Conservation (phyloP, 192 early-diverging fungal species). For the Backusella circina region DNA sequence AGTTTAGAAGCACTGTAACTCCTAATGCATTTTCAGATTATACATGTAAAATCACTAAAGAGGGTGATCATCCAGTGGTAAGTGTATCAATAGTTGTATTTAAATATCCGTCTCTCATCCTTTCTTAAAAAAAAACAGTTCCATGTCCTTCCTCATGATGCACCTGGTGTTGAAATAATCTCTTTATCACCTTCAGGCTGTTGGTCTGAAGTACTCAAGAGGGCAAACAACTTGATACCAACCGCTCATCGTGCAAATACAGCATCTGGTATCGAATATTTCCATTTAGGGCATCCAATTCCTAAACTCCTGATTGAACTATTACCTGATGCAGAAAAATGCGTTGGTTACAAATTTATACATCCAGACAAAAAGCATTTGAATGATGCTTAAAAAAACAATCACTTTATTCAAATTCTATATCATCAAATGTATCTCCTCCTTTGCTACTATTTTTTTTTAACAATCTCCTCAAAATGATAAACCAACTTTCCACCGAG, state of each 20-base stretch:
- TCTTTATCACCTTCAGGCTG: neutral
- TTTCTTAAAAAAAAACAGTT: neutral
- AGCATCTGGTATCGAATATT: neutral
- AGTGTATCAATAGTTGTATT: neutral
- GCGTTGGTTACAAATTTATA: neutral
- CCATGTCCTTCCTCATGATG: neutral
- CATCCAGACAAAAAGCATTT: neutral
- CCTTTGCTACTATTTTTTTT: neutral
- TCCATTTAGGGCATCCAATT: neutral
- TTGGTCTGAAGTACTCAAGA: neutral
- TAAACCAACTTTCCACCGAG: neutral
- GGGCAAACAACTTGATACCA: neutral
- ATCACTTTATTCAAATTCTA: neutral
- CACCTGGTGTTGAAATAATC: neutral
- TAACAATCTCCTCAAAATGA: neutral
- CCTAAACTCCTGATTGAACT: neutral
- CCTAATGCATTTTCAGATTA: neutral
- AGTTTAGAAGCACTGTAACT: neutral
- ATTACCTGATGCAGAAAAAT: slow-evolving; percentile 1
- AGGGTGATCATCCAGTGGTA: neutral
- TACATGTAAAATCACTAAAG: neutral
- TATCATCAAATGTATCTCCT: neutral
- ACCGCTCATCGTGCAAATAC: neutral
- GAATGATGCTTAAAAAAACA: neutral
- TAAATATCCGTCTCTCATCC: neutral